A percentile compares a stretch with the other conserved stretches of the same genome.
phyloP scores from a whole-genome alignment of 805 yeast species.

The Clavispora phyllophila region DNA sequence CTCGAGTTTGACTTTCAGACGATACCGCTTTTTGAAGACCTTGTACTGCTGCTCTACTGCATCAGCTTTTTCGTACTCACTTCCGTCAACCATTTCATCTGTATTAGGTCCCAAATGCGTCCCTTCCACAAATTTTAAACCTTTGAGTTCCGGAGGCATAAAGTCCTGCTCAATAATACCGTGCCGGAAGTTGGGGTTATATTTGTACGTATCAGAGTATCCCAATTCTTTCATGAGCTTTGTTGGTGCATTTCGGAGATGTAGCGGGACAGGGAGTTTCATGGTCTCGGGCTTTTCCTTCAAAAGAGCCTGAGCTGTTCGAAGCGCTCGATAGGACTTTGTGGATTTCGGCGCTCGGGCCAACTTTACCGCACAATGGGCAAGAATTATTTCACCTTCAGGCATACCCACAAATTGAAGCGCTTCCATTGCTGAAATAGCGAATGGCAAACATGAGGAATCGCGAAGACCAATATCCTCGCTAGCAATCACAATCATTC shows the following conservation, averaged over 20 bases:
- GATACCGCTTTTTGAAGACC: constrained; percentile 11
- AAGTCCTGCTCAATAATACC: constrained; percentile 75
- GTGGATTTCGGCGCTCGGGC: constrained; percentile 85
- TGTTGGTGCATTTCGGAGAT: constrained; percentile 93
- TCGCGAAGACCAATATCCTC: constrained; percentile 91
- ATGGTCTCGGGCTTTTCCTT: constrained; percentile 53
- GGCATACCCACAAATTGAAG: constrained; percentile 91
- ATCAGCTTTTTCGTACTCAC: constrained; percentile 5
- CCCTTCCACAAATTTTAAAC: constrained; percentile 46
- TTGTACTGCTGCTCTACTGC: constrained; percentile 10
- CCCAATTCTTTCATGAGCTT: constrained; percentile 84
- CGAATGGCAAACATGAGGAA: constrained; percentile 79
- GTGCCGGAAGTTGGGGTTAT: constrained; percentile 72
- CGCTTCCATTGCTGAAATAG: constrained; percentile 79
- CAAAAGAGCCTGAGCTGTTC: constrained; percentile 55
- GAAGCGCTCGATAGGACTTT: constrained; percentile 77
- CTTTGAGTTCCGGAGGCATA: constrained; percentile 53
- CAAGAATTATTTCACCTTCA: constrained; percentile 83
- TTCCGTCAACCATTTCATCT: constrained; percentile 12
- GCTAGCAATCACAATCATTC: constrained; percentile 92
- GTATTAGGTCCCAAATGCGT: constrained; percentile 46
- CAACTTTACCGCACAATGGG: constrained; percentile 88
- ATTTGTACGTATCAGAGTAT: constrained; percentile 79
- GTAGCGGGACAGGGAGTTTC: constrained; percentile 68
- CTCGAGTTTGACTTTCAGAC: constrained; percentile 3